phyloP scores from a whole-genome alignment of 2,329 filamentous ascomycete genomes.

The Nemania sp. region DNA sequence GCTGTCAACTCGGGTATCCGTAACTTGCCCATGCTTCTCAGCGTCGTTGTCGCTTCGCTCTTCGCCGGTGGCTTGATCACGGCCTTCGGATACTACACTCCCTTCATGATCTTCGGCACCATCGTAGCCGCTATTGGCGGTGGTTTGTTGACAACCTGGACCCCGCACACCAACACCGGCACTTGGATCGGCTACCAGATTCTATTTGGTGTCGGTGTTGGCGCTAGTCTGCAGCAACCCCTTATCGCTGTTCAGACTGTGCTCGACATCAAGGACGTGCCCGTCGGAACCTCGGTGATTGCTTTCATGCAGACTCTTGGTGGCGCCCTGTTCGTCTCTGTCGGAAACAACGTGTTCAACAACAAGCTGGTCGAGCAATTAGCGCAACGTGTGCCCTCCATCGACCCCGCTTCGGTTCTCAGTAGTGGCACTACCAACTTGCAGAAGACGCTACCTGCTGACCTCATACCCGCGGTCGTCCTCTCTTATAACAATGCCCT shows the following conservation, averaged over 20 bases:
- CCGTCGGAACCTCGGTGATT: conserved; percentile 49
- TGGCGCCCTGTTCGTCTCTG: conserved; percentile 62
- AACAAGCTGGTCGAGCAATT: conserved; percentile 59
- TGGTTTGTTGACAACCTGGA: conserved; percentile 57
- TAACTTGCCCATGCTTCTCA: conserved; percentile 57
- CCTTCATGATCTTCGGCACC: conserved; percentile 56
- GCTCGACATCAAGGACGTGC: conserved; percentile 47
- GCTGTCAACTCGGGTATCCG: conserved; percentile 55
- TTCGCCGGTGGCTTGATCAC: conserved; percentile 53
- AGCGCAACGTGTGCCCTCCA: conserved; percentile 50
- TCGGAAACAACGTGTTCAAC: conserved; percentile 64
- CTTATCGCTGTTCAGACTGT: conserved; percentile 58
- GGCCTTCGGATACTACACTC: conserved; percentile 59
- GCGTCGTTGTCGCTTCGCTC: conserved; percentile 53
- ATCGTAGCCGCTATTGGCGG: conserved; percentile 51
- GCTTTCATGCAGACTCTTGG: conserved; percentile 59
- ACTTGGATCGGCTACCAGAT: conserved; percentile 60
- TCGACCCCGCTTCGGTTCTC: conserved; percentile 53
- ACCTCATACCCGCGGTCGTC: conserved; percentile 52
- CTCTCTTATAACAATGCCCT: conserved; percentile 60
- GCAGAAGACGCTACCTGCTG: conserved; percentile 46
- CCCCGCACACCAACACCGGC: conserved; percentile 46
- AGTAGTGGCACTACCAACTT: conserved; percentile 55
- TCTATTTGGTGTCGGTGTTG: conserved; percentile 56
- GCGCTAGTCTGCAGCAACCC: conserved; percentile 56